phyloP scores from a whole-genome alignment of 2,329 filamentous ascomycete species.

The Phyllosticta citribraziliensis region DNA sequence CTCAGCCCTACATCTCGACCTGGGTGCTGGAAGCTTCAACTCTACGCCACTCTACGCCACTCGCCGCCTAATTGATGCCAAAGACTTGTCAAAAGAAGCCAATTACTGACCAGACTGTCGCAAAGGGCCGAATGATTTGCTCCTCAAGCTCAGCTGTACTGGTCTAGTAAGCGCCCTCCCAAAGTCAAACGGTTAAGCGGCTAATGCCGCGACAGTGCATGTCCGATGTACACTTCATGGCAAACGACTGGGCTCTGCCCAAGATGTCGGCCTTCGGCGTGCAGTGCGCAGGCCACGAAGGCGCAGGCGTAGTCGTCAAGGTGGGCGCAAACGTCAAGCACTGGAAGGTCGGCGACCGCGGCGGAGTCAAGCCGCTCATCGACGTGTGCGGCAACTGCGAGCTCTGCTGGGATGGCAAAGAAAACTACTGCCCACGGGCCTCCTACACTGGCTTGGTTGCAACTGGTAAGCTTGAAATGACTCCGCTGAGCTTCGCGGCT shows the following conservation, averaged over 20 bases:
- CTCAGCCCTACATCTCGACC: neutral
- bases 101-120: neutral
- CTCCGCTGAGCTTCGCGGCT: neutral
- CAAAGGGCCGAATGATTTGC: conserved; percentile 43
- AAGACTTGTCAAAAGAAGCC: neutral
- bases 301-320: conserved; percentile 49
- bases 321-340: conserved; percentile 44
- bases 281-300: conserved; percentile 45
- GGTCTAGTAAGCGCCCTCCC: conserved; percentile 29
- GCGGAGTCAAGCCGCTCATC: conserved; percentile 42
- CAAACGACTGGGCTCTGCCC: conserved; percentile 40
- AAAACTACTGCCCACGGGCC: conserved; percentile 42
- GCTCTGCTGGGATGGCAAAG: conserved; percentile 41
- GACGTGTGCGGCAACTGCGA: conserved; percentile 44
- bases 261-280: conserved; percentile 32
- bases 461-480: conserved; percentile 17
- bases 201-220: conserved; percentile 29
- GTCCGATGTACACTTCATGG: conserved; percentile 49
- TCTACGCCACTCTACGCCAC: neutral
- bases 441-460: conserved; percentile 37
- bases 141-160: conserved; percentile 48
- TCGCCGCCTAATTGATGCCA: neutral
- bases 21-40: neutral
- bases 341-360: conserved; percentile 42
- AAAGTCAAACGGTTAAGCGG: neutral